Conservation (phyloP, 176 grass and related monocot species). For the Musa acuminata region DNA sequence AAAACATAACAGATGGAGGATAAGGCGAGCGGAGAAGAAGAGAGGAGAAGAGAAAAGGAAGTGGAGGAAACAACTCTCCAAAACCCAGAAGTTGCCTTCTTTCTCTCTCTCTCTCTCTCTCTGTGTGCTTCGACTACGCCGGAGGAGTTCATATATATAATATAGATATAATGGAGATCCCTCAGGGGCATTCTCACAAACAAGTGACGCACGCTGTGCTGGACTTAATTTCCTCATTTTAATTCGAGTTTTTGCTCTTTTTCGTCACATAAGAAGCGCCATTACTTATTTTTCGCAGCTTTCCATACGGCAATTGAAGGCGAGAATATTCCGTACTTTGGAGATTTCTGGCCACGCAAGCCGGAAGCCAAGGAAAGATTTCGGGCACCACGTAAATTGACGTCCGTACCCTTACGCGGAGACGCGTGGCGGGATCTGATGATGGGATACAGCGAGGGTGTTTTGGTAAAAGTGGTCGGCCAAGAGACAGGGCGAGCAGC, state of each 20-base stretch:
- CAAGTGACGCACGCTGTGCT: too few species aligned
- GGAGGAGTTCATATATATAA: background rate
- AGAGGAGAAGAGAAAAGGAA: constrained; percentile 1
- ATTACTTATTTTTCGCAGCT: constrained; percentile 1
- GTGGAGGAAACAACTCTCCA: background rate
- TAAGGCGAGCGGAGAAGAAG: constrained; percentile 7
- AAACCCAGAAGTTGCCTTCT: background rate
- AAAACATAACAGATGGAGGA: background rate
- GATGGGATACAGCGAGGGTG: too few species aligned
- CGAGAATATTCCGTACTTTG: constrained; percentile 14
- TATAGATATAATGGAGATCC: background rate
- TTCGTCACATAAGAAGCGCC: too few species aligned
- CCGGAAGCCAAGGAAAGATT: background rate
- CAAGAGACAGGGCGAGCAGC: constrained; percentile 5
- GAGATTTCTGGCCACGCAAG: constrained; percentile 10
- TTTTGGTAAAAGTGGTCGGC: background rate
- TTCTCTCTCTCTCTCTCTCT: too few species aligned
- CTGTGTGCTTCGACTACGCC: background rate
- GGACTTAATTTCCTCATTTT: too few species aligned
- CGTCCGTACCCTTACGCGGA: too few species aligned
- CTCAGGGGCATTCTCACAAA: too few species aligned
- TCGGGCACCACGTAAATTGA: background rate
- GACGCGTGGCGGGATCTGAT: too few species aligned
- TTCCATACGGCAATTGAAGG: constrained; percentile 16
- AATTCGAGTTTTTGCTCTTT: too few species aligned